Percentiles rank a stretch among this genome's conserved stretches.
phyloP scores from a whole-genome alignment of 257 asterid species.

The Salvia splendens region DNA sequence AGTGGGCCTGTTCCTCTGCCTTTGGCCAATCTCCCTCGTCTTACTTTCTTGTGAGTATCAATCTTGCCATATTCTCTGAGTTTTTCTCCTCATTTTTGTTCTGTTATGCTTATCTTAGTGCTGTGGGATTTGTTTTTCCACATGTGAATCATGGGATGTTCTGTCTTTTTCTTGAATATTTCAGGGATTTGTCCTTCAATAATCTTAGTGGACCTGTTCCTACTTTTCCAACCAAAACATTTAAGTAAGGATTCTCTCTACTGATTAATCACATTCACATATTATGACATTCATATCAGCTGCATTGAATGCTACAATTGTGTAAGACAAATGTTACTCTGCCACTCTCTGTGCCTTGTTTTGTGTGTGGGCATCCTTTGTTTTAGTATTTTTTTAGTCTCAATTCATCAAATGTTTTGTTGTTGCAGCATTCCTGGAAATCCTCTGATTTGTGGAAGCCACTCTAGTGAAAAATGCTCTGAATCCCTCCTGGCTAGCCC shows the following conservation, averaged over 20 bases:
- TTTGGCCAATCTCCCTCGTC: conserved; percentile 77
- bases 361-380: neutral
- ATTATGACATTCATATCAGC: conserved; percentile 3
- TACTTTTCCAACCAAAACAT: conserved; percentile 71
- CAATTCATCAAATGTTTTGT: conserved; percentile 4
- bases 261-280: neutral
- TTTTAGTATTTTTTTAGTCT: neutral
- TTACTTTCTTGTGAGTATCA: conserved; percentile 91
- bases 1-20: conserved; percentile 81
- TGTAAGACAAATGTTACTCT: conserved; percentile 24
- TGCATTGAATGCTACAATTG: conserved; percentile 20
- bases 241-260: conserved; percentile 60
- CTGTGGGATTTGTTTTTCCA: conserved; percentile 17
- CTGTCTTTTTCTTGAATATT: conserved; percentile 27
- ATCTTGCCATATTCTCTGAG: conserved; percentile 18
- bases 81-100: conserved; percentile 28
- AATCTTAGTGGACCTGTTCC: conserved; percentile 90
- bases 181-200: conserved; percentile 95
- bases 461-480: conserved; percentile 61
- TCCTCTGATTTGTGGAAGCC: conserved; percentile 79
- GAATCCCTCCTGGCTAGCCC: conserved; percentile 55
- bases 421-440: conserved; percentile 73
- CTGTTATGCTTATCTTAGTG: conserved; percentile 19
- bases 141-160: conserved; percentile 33
- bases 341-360: neutral